A percentile compares a stretch with the other conserved stretches of the same genome.
phyloP scores from a whole-genome alignment of 768 basidiomycete species.

The Kwoniella pini region DNA sequence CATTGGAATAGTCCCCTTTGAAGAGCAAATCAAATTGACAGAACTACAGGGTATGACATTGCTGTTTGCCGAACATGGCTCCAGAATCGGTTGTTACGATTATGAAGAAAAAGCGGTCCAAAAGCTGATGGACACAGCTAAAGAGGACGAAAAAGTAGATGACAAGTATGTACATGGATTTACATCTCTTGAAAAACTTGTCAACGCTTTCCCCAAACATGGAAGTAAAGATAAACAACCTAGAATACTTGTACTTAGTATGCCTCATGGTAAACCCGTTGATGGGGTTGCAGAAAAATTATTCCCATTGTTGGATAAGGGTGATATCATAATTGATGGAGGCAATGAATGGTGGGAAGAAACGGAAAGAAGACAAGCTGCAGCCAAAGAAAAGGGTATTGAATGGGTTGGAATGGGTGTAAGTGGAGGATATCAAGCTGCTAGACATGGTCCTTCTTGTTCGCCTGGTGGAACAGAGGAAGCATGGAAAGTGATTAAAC shows the following conservation, averaged over 20 bases:
- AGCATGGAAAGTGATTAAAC: conserved; percentile 45
- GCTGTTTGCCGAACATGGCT: conserved; percentile 37
- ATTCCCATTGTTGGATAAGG: conserved; percentile 40
- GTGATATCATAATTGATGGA: conserved; percentile 53
- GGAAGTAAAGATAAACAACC: conserved; percentile 26
- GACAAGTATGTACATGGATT: conserved; percentile 34
- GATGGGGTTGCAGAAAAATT: conserved; percentile 49
- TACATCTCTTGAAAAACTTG: conserved; percentile 31
- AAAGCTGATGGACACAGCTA: conserved; percentile 27
- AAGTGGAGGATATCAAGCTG: conserved; percentile 54
- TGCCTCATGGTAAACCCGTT: conserved; percentile 51
- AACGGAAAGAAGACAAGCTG: conserved; percentile 49
- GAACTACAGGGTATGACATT: conserved; percentile 40
- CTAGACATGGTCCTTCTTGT: conserved; percentile 52
- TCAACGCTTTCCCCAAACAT: conserved; percentile 36
- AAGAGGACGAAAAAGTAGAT: conserved; percentile 29
- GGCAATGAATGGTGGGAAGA: conserved; percentile 54
- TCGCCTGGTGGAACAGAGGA: conserved; percentile 48
- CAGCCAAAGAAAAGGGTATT: conserved; percentile 37
- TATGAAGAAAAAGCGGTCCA: conserved; percentile 37
- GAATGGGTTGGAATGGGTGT: conserved; percentile 50
- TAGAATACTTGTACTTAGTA: conserved; percentile 47
- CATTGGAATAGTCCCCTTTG: background rate
- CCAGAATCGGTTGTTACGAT: conserved; percentile 41
- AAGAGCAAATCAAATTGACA: background rate